A percentile compares a stretch with the other conserved stretches of the same genome.
Evolutionary conservation across 768 basidiomycete genomes (phyloP).

Genomic region (Coprinopsis marcescibilis): DNA sequence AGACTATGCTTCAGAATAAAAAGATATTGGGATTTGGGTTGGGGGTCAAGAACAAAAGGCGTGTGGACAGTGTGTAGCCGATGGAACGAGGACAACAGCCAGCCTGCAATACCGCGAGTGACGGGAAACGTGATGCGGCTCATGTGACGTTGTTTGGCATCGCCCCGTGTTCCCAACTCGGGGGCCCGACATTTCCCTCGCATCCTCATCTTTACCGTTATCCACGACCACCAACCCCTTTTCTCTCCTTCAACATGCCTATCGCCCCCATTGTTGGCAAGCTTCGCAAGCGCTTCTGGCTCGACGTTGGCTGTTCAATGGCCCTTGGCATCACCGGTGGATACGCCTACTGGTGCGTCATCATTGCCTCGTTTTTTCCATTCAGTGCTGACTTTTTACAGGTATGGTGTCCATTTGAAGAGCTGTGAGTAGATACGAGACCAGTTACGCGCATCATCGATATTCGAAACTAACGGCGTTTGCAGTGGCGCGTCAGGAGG

Average conservation of each 20-base stretch:
- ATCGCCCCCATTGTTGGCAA: conserved; percentile 91
- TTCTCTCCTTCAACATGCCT: conserved; percentile 44
- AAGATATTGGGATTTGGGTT: conserved; percentile 13
- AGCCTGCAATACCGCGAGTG: conserved; percentile 9
- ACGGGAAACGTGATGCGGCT: conserved; percentile 22
- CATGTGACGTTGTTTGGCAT: conserved; percentile 20
- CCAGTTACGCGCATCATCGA: background rate
- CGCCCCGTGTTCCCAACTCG: conserved; percentile 6
- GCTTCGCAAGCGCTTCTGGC: conserved; percentile 89
- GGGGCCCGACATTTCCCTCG: conserved; percentile 35
- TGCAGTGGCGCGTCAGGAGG: conserved; percentile 77
- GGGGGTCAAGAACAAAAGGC: conserved; percentile 15
- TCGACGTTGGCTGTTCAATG: conserved; percentile 69
- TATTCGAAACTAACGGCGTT: background rate
- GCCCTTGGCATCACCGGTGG: conserved; percentile 72
- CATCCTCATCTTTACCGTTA: conserved; percentile 8
- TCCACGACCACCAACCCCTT: conserved; percentile 20
- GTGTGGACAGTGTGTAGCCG: conserved; percentile 23
- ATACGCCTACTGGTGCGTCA: conserved; percentile 79
- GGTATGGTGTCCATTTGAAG: conserved; percentile 83
- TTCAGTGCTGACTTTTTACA: conserved; percentile 26
- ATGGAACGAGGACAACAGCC: conserved; percentile 22
- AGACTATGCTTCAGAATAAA: background rate
- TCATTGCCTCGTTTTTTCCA: background rate
- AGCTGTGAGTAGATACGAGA: conserved; percentile 64